Percentiles rank a stretch among this genome's conserved stretches.
Evolutionary conservation across 768 basidiomycete genomes (phyloP).

Genomic region (Podaxis carcinomalis): DNA sequence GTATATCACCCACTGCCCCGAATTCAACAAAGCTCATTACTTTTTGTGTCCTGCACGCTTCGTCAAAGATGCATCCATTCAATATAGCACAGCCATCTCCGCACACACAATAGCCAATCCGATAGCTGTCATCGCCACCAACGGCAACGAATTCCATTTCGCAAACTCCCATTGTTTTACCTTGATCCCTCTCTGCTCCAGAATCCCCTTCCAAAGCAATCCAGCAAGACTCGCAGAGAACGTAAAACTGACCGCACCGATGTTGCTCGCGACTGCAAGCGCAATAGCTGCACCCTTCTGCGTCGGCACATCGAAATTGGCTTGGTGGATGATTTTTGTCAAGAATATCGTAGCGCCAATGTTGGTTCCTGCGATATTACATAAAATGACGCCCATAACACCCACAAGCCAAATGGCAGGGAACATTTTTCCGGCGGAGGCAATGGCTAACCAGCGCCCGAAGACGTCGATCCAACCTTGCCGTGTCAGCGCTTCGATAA

Average conservation of each 20-base stretch:
- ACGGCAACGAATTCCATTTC: constrained; percentile 63
- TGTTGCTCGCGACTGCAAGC: constrained; percentile 83
- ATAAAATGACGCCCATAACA: constrained; percentile 66
- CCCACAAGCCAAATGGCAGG: constrained; percentile 66
- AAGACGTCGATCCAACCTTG: constrained; percentile 90
- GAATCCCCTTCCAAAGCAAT: constrained; percentile 74
- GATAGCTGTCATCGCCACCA: constrained; percentile 60
- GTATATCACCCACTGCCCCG: not conserved
- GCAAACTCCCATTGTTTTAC: constrained; percentile 66
- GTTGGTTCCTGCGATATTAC: constrained; percentile 84
- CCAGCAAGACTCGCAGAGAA: constrained; percentile 89
- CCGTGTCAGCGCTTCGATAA: constrained; percentile 78
- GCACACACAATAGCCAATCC: constrained; percentile 70
- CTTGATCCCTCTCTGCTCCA: constrained; percentile 65
- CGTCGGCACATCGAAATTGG: constrained; percentile 30
- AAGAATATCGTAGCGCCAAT: constrained; percentile 90
- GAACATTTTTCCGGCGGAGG: constrained; percentile 35
- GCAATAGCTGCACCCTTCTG: constrained; percentile 62
- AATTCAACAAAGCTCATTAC: not conserved
- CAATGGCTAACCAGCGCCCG: constrained; percentile 58
- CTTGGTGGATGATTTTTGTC: constrained; percentile 64
- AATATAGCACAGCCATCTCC: constrained; percentile 59
- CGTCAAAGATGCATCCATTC: not conserved
- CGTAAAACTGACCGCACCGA: constrained; percentile 87
- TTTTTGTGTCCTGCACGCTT: not conserved